Evolutionary conservation across 176 grass and related monocot genomes (phyloP).

Genomic region (Musa schizocarpa): DNA sequence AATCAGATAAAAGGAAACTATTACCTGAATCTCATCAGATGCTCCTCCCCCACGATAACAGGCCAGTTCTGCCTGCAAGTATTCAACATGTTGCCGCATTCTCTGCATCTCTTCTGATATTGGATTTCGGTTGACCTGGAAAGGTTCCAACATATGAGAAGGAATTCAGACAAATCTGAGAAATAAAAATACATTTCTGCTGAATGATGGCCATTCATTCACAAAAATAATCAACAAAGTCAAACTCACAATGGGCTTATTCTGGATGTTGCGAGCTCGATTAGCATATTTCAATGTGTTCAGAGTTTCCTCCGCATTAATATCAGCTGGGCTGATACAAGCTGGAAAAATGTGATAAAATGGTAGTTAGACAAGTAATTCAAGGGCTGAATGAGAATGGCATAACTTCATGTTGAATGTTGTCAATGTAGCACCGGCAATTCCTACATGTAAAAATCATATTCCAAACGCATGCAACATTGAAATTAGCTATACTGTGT

Average conservation of each 20-base stretch:
- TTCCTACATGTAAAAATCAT: too few species aligned
- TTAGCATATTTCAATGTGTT: constrained; percentile 99
- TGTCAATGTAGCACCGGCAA: background rate
- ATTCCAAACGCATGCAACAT: too few species aligned
- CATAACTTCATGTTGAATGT: background rate
- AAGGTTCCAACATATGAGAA: background rate
- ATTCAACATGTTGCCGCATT: constrained; percentile 89
- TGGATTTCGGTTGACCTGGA: constrained; percentile 96
- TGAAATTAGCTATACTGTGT: too few species aligned
- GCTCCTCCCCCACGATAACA: constrained; percentile 62
- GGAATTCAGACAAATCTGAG: background rate
- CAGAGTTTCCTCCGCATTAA: constrained; percentile 96
- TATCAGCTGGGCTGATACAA: constrained; percentile 98
- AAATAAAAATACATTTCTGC: background rate
- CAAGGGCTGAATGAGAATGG: background rate
- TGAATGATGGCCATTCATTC: background rate
- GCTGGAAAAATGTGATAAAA: constrained; percentile 48
- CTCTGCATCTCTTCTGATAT: constrained; percentile 98
- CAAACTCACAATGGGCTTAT: constrained; percentile 87
- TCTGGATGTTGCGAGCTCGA: constrained; percentile 95
- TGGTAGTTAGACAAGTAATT: background rate
- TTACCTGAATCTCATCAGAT: constrained; percentile 85
- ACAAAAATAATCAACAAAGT: background rate
- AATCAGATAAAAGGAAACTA: background rate
- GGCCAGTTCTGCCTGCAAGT: constrained; percentile 81